Evolutionary conservation across 345 rosid species (phyloP), one percentile per base, ranked within the genome.

Genomic region (Euphorbia pulcherrima): DNA sequence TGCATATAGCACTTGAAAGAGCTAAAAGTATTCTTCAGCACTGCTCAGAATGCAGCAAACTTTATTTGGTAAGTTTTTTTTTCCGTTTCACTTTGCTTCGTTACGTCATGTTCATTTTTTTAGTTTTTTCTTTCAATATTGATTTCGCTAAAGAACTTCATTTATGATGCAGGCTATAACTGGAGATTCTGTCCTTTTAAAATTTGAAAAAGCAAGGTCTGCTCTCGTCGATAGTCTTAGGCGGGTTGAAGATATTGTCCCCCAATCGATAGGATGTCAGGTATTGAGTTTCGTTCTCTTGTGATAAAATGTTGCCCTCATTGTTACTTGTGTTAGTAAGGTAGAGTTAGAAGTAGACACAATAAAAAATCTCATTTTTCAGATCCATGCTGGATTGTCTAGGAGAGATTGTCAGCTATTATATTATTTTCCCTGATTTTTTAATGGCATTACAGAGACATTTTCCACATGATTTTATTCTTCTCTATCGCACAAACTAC

Each of bases 181-280:
- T 5, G 97, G 92, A 60, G 96, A 92, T 75, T 83, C 98, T 27
- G 90, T 92, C 76, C 90, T 95, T 71, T 71, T 73, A 62, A 95
- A 92, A 77, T 95, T 95, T 67, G 96, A 87, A 73, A 92, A 84
- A 77, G 87, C 92, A 35, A 87, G 84, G 57, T 58, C 68, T 77
- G 84, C 94, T 55, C 97, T 95, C 64, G 76, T 81, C 37, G 84
- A 88, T 68, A 81, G 99, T 83, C 97, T 95, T 73, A 88, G 81
- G 82, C 88, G 90, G 35, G 98, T 95, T 0, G 97, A 95, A 76
- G 96, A 92, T 79, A 92, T 95, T 79, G 97, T 92, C 74, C 90
- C 89, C 12, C 89, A 82, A 73, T 87, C 97, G 11, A 83, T 90
- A 78, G 96, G 97, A 6, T 81, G 84, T 73, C 98, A 87, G 92